Evolutionary conservation across 202 grass and related monocot genomes (phyloP), one percentile per base, ranked within the genome.

Genomic region (Sporobolus alterniflorus): DNA sequence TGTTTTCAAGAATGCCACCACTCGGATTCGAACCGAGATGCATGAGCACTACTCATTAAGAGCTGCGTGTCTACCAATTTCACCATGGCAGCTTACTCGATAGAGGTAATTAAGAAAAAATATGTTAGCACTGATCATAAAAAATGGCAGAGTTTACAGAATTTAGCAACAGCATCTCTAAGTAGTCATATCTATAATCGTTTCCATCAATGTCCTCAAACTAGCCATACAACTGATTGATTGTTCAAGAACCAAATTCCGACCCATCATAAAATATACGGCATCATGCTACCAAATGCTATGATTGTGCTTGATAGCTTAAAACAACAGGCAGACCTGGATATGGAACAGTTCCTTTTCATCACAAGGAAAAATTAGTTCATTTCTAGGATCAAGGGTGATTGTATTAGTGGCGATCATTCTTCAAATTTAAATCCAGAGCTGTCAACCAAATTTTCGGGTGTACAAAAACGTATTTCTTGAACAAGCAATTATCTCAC

Each of bases 11-110:
- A 78, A 78, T 78, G 75, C 75, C 46, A 5, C 75, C 75, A 78
- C 59, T 65, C 59, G 75, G 75, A 78, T 43, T 78, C 18, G 75
- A 78, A 78, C 75, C 75, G 75, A 78, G 75, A 78, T 13, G 60
- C 75, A 78, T 17, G 43, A 78, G 75, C 75, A 78, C 75, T 62
- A 42, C 75, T 78, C 47, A 34, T 42, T 49, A 64, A n/a, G 28
- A 78, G 75, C 59, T 64, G 75, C 7, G 75, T 78, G 75, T 78
- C 60, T 78, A 78, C 75, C 75, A 78, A 65, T 78, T 78, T 78
- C 75, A 78, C 60, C 75, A 78, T 66, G 75, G 61, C 75, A 78
- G 75, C 75, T 78, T 44, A 51, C 60, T 78, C 61, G 44, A 78
- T 49, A 78, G 48, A 34, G 60, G 20, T 50, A 78, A 22, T 44